Evolutionary conservation across 345 rosid genomes (phyloP), one percentile per base, ranked within the genome.

Genomic region (Erodium maritimum): DNA sequence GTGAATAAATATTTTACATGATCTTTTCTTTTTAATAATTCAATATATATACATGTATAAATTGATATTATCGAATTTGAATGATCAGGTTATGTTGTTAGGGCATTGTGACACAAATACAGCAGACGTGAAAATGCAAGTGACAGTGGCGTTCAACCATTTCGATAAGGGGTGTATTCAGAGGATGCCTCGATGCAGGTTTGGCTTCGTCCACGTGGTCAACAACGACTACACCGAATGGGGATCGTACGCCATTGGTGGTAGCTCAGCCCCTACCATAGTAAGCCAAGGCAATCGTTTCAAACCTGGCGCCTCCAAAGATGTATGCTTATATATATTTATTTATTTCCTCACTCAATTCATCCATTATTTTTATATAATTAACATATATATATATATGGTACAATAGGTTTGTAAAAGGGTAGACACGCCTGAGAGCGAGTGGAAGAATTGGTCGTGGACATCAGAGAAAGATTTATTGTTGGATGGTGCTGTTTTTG

Each of bases 391-490:
- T n/a, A n/a, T n/a, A n/a, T n/a, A n/a, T n/a, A n/a, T n/a, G n/a
- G n/a, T n/a, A n/a, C n/a, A n/a, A n/a, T n/a, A n/a, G n/a, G n/a
- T n/a, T n/a, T n/a, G n/a, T n/a, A n/a, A n/a, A n/a, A n/a, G n/a
- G n/a, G n/a, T n/a, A n/a, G n/a, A n/a, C n/a, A n/a, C n/a, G n/a
- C n/a, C n/a, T 0, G 77, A 71, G 16, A 73, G 70, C 0, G 80
- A 79, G 25, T 87, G 91, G 91, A 79, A 62, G 52, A 64, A 76
- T 0, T 84, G 95, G 95, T 65, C 50, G 45, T 87, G 95, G 89
- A 74, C 72, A 69, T 84, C 95, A 22, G 81, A 82, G 33, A 78
- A 77, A 50, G 95, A 87, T 59, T 14, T 79, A 8, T 57, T 87
- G 62, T 71, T 80, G 69, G 82, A 87, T 17, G 91, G 89, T 55